Evolutionary conservation across 2,329 filamentous ascomycete species (phyloP).

Genomic region (Didymella lethalis): DNA sequence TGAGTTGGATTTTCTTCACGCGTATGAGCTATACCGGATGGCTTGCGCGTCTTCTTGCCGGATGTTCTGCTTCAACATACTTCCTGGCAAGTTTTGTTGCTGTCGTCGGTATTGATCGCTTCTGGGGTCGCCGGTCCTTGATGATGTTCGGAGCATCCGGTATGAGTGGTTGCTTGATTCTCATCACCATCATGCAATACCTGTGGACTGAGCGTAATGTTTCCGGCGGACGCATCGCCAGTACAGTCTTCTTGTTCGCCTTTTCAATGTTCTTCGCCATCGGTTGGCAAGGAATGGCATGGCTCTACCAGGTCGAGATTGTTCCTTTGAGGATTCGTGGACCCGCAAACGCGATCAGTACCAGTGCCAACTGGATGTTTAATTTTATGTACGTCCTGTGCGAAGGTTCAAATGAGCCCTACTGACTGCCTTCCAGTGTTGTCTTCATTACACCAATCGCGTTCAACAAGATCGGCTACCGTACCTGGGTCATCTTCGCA

Average conservation of each 20-base stretch:
- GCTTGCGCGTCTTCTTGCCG: slow-evolving; percentile 52
- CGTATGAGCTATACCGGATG: slow-evolving; percentile 58
- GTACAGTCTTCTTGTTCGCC: slow-evolving; percentile 78
- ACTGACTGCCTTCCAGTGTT: slow-evolving; percentile 57
- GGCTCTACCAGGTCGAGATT: slow-evolving; percentile 71
- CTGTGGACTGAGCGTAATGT: slow-evolving; percentile 32
- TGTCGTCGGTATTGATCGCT: slow-evolving; percentile 48
- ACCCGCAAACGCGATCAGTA: slow-evolving; percentile 84
- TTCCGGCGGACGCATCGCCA: slow-evolving; percentile 44
- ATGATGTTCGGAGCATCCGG: slow-evolving; percentile 50
- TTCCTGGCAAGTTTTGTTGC: slow-evolving; percentile 50
- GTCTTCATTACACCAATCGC: slow-evolving; percentile 71
- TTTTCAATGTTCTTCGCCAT: slow-evolving; percentile 91
- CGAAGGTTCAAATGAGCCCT: background rate
- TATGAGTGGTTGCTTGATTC: slow-evolving; percentile 46
- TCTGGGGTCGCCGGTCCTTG: slow-evolving; percentile 46
- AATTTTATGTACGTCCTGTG: slow-evolving; percentile 55
- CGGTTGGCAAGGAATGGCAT: slow-evolving; percentile 80
- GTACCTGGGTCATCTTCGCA: slow-evolving; percentile 67
- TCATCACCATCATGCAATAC: slow-evolving; percentile 40
- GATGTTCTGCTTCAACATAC: slow-evolving; percentile 50
- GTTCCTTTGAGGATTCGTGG: slow-evolving; percentile 88
- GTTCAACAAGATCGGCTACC: slow-evolving; percentile 62
- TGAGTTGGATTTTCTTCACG: slow-evolving; percentile 61
- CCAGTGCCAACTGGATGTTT: slow-evolving; percentile 87